Evolutionary conservation across 2,329 filamentous ascomycete species (phyloP).

Genomic region (Fusarium nodosum): DNA sequence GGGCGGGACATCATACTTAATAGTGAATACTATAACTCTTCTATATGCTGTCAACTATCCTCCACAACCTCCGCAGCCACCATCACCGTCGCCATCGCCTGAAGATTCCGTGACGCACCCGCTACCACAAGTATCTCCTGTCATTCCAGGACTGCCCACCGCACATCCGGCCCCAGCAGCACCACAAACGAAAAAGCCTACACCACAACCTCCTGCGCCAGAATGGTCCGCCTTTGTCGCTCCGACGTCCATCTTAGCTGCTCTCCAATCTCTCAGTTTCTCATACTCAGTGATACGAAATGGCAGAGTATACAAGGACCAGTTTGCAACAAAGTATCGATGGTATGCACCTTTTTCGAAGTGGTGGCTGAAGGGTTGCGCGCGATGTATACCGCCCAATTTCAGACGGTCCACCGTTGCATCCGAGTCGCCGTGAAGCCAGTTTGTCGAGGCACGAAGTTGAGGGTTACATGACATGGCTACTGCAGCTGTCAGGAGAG

Average conservation of each 20-base stretch:
- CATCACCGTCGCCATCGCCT: conserved; percentile 16
- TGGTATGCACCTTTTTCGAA: conserved; percentile 52
- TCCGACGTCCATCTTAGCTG: conserved; percentile 34
- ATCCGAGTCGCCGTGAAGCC: conserved; percentile 50
- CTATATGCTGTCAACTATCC: not conserved
- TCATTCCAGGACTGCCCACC: conserved; percentile 20
- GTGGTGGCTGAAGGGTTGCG: conserved; percentile 57
- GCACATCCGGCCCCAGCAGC: conserved; percentile 35
- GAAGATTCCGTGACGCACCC: conserved; percentile 38
- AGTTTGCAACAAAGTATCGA: conserved; percentile 50
- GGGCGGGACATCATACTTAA: conserved; percentile 24
- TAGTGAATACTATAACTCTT: not conserved
- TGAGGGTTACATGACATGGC: conserved; percentile 52
- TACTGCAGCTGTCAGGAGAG: conserved; percentile 50
- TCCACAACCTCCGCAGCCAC: conserved; percentile 41
- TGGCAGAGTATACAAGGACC: conserved; percentile 34
- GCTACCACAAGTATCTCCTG: conserved; percentile 44
- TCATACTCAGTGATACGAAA: conserved; percentile 41
- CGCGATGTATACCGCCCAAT: conserved; percentile 58
- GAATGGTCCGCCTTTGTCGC: not conserved
- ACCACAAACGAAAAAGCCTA: conserved; percentile 38
- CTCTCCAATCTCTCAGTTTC: conserved; percentile 45
- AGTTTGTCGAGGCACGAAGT: conserved; percentile 51
- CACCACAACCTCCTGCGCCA: conserved; percentile 31
- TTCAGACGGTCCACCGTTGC: conserved; percentile 52